Evolutionary conservation across 805 yeast species (phyloP), one percentile per base, ranked within the genome.

Genomic region (Tetrapisispora namnaoensis): DNA sequence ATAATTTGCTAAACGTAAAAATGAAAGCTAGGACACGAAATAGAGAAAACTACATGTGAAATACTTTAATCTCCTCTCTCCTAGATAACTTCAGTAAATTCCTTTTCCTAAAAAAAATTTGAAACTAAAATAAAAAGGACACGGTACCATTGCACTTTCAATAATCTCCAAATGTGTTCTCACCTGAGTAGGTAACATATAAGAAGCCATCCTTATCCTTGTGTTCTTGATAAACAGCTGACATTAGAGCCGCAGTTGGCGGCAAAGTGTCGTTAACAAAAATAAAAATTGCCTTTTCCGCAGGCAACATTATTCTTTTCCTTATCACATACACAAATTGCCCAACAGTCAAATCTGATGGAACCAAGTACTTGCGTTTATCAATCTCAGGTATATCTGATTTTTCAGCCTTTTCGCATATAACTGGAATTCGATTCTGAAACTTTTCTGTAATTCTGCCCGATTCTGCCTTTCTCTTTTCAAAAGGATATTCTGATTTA

Each of bases 321-420:
- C 99, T 83, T 59, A 93, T 88, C 52, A 93, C 99, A 64, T 93
- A 93, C 42, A 93, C 99, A 71, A 93, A 91, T 70, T 93, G 99
- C 40, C 99, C 99, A 51, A 93, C 96, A 0, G 97, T 88, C 60
- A 93, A 77, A 66, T 93, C 99, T 27, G 90, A 82, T 8, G 99
- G 99, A 11, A 93, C 99, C 55, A 93, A 76, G 66, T 93, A 93
- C 72, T 93, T 93, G 69, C 96, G 85, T 77, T 93, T 93, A 69
- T 93, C 99, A 63, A 93, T 90, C 57, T 89, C 93, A 43, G 95
- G 95, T 55, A 93, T 86, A 65, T 93, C 97, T 35, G 95, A 83
- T 70, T 91, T 91, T 70, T 90, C 98, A 37, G 90, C 97, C 70
- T 90, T 84, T 71, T 93, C 99, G 68, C 99, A 93, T 62, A 93